Evolutionary conservation across 768 basidiomycete genomes (phyloP).

Genomic region (Lactarius hatsudake): DNA sequence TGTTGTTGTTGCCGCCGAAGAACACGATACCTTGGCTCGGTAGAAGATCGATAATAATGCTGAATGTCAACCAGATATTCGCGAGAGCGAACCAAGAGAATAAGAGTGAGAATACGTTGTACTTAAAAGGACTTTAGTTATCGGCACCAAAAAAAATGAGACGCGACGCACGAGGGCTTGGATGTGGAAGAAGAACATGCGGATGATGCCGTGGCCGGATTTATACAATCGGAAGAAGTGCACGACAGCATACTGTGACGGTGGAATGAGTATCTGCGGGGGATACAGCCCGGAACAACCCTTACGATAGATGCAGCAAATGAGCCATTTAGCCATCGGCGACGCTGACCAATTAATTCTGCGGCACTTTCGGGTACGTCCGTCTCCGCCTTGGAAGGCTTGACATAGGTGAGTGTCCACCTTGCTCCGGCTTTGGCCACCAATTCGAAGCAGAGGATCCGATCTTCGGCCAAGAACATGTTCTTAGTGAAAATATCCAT

Average conservation of each 20-base stretch:
- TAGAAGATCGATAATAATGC: constrained; percentile 88
- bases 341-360: constrained; percentile 92
- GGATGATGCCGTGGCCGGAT: constrained; percentile 81
- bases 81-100: constrained; percentile 94
- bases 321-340: constrained; percentile 95
- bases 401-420: constrained; percentile 92
- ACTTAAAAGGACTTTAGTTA: constrained; percentile 43
- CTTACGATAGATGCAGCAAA: constrained; percentile 88
- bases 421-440: constrained; percentile 84
- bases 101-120: constrained; percentile 78
- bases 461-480: constrained; percentile 88
- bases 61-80: constrained; percentile 94
- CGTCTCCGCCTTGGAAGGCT: constrained; percentile 93
- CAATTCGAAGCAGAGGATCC: constrained; percentile 96
- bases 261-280: constrained; percentile 9
- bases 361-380: constrained; percentile 93
- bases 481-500: constrained; percentile 99
- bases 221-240: constrained; percentile 89
- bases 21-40: constrained; percentile 50
- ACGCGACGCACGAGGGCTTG: constrained; percentile 71
- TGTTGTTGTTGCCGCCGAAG: constrained; percentile 59
- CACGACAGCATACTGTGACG: constrained; percentile 76
- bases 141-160: background rate
- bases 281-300: constrained; percentile 22
- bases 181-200: constrained; percentile 96